Evolutionary conservation across 768 basidiomycete genomes (phyloP).

Genomic region (Tubosaeta sp.): DNA sequence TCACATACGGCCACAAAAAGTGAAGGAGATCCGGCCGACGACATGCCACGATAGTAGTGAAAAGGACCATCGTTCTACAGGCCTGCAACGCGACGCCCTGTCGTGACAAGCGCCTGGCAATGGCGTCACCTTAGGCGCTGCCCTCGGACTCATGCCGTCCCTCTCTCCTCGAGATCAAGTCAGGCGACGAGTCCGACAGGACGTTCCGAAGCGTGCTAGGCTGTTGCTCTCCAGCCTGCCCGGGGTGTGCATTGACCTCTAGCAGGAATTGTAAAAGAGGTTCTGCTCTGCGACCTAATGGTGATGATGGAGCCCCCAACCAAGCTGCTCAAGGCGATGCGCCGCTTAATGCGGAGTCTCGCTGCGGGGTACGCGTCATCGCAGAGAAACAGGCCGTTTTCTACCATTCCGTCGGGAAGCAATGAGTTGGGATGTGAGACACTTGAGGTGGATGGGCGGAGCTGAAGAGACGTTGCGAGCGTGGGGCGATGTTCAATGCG

Average conservation of each 20-base stretch:
- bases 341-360: too few species aligned
- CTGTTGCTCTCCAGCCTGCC: constrained; percentile 53
- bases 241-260: constrained; percentile 49
- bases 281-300: constrained; percentile 57
- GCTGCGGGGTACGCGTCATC: constrained; percentile 48
- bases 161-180: constrained; percentile 14
- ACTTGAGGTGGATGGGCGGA: constrained; percentile 61
- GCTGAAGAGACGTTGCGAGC: constrained; percentile 65
- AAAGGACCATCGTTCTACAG: background rate
- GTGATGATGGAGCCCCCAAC: constrained; percentile 58
- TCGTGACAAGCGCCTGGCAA: constrained; percentile 23
- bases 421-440: constrained; percentile 87
- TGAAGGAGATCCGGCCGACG: background rate
- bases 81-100: background rate
- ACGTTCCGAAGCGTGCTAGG: constrained; percentile 55
- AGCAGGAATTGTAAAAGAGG: constrained; percentile 46
- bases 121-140: constrained; percentile 66
- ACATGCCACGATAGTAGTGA: background rate
- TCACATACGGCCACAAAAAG: background rate
- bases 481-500: constrained; percentile 67
- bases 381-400: constrained; percentile 55
- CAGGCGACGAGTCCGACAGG: constrained; percentile 19
- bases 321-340: constrained; percentile 67
- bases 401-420: constrained; percentile 54
- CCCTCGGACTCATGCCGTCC: constrained; percentile 55